phyloP scores from a whole-genome alignment of 805 yeast species.

The Barnettozyma sp. region DNA sequence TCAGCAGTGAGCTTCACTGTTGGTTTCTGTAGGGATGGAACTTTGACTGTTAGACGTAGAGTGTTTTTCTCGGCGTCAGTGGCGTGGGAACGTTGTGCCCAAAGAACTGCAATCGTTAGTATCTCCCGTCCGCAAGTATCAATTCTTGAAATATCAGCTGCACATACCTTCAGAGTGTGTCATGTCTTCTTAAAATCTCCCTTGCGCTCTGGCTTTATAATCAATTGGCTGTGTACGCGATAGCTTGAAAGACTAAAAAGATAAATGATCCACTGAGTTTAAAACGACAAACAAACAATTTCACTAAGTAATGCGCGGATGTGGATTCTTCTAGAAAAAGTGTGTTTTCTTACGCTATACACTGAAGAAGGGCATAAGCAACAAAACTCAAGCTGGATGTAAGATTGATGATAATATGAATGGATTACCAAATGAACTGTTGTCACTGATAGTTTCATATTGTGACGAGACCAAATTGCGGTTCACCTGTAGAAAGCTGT shows the following conservation, averaged over 20 bases:
- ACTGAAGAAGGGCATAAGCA: too few species aligned
- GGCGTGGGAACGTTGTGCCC: conserved; percentile 96
- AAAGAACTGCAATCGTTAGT: conserved; percentile 64
- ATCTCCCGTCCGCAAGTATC: too few species aligned
- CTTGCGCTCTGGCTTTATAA: too few species aligned
- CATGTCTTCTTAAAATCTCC: too few species aligned
- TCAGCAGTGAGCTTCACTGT: conserved; percentile 54
- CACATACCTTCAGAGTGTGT: conserved; percentile 5
- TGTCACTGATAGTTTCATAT: neutral
- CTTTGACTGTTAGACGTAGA: conserved; percentile 64
- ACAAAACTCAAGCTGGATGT: too few species aligned
- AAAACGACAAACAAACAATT: too few species aligned
- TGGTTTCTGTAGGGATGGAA: conserved; percentile 61
- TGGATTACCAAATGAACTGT: conserved; percentile 1
- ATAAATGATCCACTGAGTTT: too few species aligned
- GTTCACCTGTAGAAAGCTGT: neutral
- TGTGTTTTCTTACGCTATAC: too few species aligned
- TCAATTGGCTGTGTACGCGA: neutral
- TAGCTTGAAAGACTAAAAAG: neutral
- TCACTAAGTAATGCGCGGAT: too few species aligned
- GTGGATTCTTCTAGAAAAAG: conserved; percentile 3
- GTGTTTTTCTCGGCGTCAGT: conserved; percentile 67
- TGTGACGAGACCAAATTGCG: conserved; percentile 1
- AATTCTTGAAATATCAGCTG: neutral
- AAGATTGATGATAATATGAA: too few species aligned